Base-by-base conservation (phyloP, 2,329 filamentous ascomycete genomes). In the Biscogniauxia mediterranea region DNA sequence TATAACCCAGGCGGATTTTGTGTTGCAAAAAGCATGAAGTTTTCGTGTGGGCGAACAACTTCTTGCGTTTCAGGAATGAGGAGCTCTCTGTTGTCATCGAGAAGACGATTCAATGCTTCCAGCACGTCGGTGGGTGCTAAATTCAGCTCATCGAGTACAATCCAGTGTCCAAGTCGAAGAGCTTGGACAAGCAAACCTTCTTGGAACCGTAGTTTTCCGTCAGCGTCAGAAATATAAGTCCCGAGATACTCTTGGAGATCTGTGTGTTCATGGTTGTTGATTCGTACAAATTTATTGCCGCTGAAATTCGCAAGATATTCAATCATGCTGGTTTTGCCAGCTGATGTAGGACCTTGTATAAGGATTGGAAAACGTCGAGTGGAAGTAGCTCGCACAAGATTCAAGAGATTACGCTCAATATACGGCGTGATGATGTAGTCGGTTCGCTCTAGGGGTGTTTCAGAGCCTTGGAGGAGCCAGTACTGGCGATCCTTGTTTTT, bases 261-360 rank as follows among this genome's bases (percentile, higher is more conserved):
- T 0, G 95, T 99, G 72, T 99, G 95, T 73, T 99, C 96, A 76
- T 99, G 95, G 69, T 99, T 99, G 78, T 99, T 99, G 81, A 99
- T 99, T 62, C 95, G 88, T 52, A 99, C 93, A 72, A 98, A 99
- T 71, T 91, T 95, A 74, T 99, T 97, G 3, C 96, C 95, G 28
- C 93, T 98, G 59, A 91, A 90, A 71, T 96, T 95, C n/a, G 96
- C 94, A 46, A 99, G 83, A 73, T 97, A 97, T 76, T 98, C 94
- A 51, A 99, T 96, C 95, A 99, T 99, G 76, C 94, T 98, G 0
- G 95, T 99, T 77, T 99, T 99, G 66, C 95, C 95, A 13, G 94
- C 91, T 5, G 96, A 99, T 0, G 95, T 99, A 13, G 96, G 95
- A 3, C 95, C 95, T 76, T 99, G 95, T 20, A 99, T 90, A 9